A percentile compares a stretch with the other conserved stretches of the same genome.
Conservation (phyloP, 176 grass and related monocot genomes). For the Panicum miliaceum region DNA sequence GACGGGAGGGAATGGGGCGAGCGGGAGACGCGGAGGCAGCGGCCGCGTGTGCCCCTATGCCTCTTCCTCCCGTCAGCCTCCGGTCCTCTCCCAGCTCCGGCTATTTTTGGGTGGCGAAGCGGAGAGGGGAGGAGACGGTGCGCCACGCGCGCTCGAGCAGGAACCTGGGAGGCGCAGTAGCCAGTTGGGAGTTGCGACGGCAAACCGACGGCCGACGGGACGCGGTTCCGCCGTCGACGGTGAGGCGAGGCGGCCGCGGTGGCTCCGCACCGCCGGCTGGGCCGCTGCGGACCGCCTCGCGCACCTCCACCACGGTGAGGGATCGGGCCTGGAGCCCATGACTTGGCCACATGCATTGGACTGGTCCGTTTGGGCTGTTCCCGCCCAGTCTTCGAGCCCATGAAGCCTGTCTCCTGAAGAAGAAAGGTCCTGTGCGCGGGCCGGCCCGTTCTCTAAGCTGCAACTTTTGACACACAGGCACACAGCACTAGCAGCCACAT, state of each 20-base stretch:
- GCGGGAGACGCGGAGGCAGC: conserved; percentile 23
- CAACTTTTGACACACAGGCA: no score
- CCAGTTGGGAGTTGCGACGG: not conserved
- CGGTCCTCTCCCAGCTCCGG: not conserved
- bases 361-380: not conserved
- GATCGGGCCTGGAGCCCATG: not conserved
- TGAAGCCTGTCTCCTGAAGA: no score
- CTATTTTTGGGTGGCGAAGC: conserved; percentile 43
- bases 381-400: no score
- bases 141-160: not conserved
- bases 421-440: no score
- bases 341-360: not conserved
- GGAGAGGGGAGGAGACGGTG: not conserved
- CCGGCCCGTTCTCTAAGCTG: no score
- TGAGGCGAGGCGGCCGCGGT: not conserved
- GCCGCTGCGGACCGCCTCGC: not conserved
- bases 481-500: no score
- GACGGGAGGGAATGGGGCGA: conserved; percentile 50
- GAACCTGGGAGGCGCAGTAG: not conserved
- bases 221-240: not conserved
- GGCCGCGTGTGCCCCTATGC: not conserved
- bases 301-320: not conserved
- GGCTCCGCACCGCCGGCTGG: not conserved
- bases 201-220: not conserved
- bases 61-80: not conserved